These are phyloP conservation scores for Lentinula guzmanii DNA, from an alignment of 768 basidiomycete species.

Conservation along the genomic window DNA sequence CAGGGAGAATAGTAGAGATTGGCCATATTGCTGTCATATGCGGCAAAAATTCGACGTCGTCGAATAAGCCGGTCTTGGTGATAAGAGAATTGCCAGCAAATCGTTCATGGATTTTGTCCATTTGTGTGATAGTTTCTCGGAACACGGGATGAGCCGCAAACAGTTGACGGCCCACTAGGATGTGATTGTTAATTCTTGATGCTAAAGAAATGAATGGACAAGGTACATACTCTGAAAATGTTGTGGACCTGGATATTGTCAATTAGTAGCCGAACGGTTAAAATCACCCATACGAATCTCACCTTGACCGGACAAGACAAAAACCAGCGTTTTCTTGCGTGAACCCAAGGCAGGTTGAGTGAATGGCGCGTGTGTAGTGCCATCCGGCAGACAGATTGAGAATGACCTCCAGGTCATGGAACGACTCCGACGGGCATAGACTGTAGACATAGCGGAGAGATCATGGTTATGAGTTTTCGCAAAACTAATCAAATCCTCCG, in stretches of 20 bases:
- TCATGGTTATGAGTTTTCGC: neutral
- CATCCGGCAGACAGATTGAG: constrained; percentile 12
- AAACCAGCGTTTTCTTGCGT: constrained; percentile 23
- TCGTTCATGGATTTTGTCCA: constrained; percentile 26
- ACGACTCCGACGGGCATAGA: constrained; percentile 21
- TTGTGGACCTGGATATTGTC: constrained; percentile 19
- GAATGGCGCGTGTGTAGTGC: constrained; percentile 11
- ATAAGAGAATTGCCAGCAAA: constrained; percentile 30
- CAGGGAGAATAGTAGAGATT: constrained; percentile 31
- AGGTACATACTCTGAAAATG: constrained; percentile 27
- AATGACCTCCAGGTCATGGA: constrained; percentile 26
- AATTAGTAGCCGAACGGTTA: too few relatives aligned
- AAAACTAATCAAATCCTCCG: neutral
- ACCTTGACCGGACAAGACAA: constrained; percentile 32
- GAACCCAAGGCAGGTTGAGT: constrained; percentile 21
- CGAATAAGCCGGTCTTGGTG: constrained; percentile 30
- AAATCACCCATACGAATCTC: too few relatives aligned
- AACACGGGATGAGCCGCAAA: constrained; percentile 28
- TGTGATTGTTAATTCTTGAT: neutral
- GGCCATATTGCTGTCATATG: constrained; percentile 21
- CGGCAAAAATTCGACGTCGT: neutral
- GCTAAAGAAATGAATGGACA: neutral
- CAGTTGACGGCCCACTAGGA: constrained; percentile 30
- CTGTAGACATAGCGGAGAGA: neutral
- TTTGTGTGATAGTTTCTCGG: constrained; percentile 27